Evolutionary conservation across 2,329 filamentous ascomycete species (phyloP).

Genomic region (Exophiala sp.): DNA sequence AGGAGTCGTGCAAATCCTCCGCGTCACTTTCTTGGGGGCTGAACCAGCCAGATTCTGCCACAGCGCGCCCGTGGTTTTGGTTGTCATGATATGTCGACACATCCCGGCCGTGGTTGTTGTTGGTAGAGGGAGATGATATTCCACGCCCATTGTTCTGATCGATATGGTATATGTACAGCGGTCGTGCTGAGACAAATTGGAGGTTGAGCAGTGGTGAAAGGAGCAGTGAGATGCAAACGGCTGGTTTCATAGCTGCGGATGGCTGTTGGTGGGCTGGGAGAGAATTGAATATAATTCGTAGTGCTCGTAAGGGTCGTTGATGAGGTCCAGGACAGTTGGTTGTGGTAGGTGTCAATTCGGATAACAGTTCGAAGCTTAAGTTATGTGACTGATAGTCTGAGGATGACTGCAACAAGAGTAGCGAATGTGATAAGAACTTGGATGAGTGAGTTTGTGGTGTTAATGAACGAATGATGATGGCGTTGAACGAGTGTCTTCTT

Average conservation of each 20-base stretch:
- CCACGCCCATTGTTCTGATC: background rate
- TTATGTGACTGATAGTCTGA: too few relatives aligned
- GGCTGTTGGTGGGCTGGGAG: background rate
- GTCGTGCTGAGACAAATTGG: conserved; percentile 8
- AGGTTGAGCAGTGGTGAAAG: conserved; percentile 6
- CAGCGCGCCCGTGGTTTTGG: conserved; percentile 6
- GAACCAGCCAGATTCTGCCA: background rate
- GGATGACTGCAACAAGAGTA: too few relatives aligned
- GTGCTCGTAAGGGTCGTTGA: too few relatives aligned
- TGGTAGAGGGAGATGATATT: too few relatives aligned
- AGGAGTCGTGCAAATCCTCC: background rate
- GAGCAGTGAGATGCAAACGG: conserved; percentile 13
- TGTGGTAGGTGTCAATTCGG: too few relatives aligned
- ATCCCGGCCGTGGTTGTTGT: background rate
- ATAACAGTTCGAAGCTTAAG: too few relatives aligned
- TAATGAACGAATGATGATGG: too few relatives aligned
- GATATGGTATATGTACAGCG: conserved; percentile 8
- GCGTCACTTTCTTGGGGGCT: background rate
- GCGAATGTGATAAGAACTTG: too few relatives aligned
- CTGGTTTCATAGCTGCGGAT: conserved; percentile 12
- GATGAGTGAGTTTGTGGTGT: too few relatives aligned
- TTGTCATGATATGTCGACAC: conserved; percentile 4
- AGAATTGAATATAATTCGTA: too few relatives aligned
- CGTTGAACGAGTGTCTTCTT: too few relatives aligned
- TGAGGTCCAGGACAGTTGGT: too few relatives aligned